phyloP scores from a whole-genome alignment of 2,329 filamentous ascomycete genomes.

The Passalora sequoiae region DNA sequence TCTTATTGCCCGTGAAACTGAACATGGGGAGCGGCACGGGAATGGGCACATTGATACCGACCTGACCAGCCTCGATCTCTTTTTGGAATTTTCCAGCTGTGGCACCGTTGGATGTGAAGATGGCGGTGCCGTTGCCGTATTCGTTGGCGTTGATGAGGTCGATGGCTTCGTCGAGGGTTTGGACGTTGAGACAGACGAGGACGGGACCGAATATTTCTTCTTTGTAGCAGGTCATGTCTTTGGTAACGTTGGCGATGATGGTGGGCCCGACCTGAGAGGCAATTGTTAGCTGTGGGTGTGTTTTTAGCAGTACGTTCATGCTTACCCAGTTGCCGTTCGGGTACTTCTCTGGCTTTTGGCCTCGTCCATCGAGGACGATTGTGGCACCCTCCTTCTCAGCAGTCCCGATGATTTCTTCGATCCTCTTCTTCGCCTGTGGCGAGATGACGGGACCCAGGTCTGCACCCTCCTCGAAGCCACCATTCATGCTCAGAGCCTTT shows the following conservation, averaged over 20 bases:
- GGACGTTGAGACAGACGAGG: slow-evolving; percentile 72
- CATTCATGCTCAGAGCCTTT: slow-evolving; percentile 67
- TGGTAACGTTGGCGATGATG: slow-evolving; percentile 74
- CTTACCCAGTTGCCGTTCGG: slow-evolving; percentile 73
- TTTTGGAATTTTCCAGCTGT: slow-evolving; percentile 74
- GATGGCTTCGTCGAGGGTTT: slow-evolving; percentile 73
- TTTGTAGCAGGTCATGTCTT: slow-evolving; percentile 75
- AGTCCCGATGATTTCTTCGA: slow-evolving; percentile 68
- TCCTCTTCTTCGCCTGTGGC: slow-evolving; percentile 70
- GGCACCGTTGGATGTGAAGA: slow-evolving; percentile 74
- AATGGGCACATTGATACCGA: slow-evolving; percentile 80
- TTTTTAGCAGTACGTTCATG: background rate
- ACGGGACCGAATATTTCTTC: slow-evolving; percentile 86
- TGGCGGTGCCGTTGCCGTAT: slow-evolving; percentile 80
- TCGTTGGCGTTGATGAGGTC: slow-evolving; percentile 79
- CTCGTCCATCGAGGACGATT: slow-evolving; percentile 75
- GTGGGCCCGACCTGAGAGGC: slow-evolving; percentile 66
- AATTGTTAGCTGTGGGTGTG: slow-evolving; percentile 17
- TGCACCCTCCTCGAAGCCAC: slow-evolving; percentile 73
- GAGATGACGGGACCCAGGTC: slow-evolving; percentile 80
- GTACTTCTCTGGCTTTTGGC: slow-evolving; percentile 69
- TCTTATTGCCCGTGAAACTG: slow-evolving; percentile 62
- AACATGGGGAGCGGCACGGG: slow-evolving; percentile 49
- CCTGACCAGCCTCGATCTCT: slow-evolving; percentile 77
- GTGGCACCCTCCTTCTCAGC: slow-evolving; percentile 77